Evolutionary conservation across 352 stramenopile species (phyloP), one percentile per base, ranked within the genome.

Genomic region (Pythium rhizo-oryzae): DNA sequence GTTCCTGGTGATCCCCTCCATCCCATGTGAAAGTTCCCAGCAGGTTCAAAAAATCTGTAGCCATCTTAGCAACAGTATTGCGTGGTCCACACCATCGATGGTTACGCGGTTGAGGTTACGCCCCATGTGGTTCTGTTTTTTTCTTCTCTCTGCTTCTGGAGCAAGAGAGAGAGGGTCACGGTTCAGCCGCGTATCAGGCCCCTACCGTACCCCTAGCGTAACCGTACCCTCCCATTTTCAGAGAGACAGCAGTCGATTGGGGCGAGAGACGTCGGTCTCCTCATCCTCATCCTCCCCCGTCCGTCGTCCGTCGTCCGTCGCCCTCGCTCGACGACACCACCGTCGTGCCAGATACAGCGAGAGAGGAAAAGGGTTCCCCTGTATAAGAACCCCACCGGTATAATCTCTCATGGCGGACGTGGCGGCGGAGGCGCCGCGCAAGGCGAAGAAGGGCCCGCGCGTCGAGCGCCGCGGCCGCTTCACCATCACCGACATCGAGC

Each of bases 401-500:
- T 23, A 58, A 25, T 47, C 41, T 47, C 41, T 47, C 35, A 53
- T 63, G 41, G 43, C 43, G 37, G 57, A 55, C 41, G 41, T 47
- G 18, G 37, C 33, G 13, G 46, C 52, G 28, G 50, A n/a, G 56
- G 56, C 41, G 4, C n/a, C 35, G 41, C 15, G n/a, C n/a, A 67
- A 33, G 28, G 28, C 28, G 28, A 33, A 52, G 28, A 74, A 69
- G 49, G 60, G 69, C 59, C 77, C 67, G 73, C 84, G 84, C 39
- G 84, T 94, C 12, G 81, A 94, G 75, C 77, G 82, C 70, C 84
- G 85, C 59, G 84, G 86, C 11, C 83, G 86, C 73, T 94, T 94
- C 70, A 94, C 86, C 6, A 94, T 94, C 74, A 92, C 81, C 6
- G 84, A 92, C 66, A 85, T 94, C 60, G 70, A 86, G 52, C 82